These are phyloP conservation scores for Penstemon eatonii DNA, from an alignment of 257 asterid species.

Conservation along the genomic window DNA sequence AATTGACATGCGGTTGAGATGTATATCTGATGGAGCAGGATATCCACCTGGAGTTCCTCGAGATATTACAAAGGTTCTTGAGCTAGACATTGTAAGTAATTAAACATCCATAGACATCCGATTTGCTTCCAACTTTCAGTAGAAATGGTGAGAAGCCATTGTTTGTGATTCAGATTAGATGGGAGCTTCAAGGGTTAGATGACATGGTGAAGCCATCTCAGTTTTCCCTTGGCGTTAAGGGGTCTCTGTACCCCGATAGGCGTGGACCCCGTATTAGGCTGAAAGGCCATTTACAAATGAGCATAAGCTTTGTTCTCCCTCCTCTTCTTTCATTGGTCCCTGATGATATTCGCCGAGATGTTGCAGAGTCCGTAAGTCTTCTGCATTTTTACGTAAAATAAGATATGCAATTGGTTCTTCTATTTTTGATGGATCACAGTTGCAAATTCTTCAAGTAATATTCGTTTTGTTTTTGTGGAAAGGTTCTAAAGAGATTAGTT, in stretches of 20 bases:
- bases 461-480: constrained; percentile 2
- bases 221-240: constrained; percentile 70
- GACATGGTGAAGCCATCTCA: constrained; percentile 80
- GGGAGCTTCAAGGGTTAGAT: constrained; percentile 94
- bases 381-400: not conserved
- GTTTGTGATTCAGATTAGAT: constrained; percentile 57
- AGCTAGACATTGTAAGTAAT: constrained; percentile 82
- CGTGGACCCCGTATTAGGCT: constrained; percentile 62
- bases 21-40: constrained; percentile 63
- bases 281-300: constrained; percentile 75
- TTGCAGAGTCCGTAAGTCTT: constrained; percentile 75
- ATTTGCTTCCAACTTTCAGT: constrained; percentile 7
- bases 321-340: constrained; percentile 79
- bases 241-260: constrained; percentile 76
- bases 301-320: constrained; percentile 79
- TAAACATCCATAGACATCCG: constrained; percentile 35
- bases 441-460: not conserved
- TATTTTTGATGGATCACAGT: not conserved
- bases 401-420: not conserved
- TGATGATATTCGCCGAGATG: constrained; percentile 71
- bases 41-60: constrained; percentile 78
- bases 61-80: constrained; percentile 66
- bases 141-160: constrained; percentile 1
- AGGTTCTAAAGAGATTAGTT: constrained; percentile 76
- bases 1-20: constrained; percentile 80